Evolutionary conservation across 208 protist genomes (phyloP), one percentile per base, ranked within the genome.

Genomic region (Leishmania guyanensis): DNA sequence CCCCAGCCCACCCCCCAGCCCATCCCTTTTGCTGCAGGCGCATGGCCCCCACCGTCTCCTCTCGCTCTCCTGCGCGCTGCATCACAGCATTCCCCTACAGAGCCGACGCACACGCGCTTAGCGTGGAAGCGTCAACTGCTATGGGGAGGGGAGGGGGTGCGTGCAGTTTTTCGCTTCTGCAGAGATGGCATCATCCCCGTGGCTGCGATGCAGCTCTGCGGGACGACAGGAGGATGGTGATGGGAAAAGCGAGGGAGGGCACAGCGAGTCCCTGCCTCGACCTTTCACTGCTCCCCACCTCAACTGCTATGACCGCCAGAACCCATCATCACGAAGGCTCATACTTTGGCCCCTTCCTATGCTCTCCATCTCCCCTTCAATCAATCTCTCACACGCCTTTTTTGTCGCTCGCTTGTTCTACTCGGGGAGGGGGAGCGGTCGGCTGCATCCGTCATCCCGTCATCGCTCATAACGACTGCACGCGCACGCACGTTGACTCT

Each of bases 41-140:
- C 43, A 46, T 46, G 8, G 33, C 9, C 69, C 78, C 78, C 22
- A 77, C 54, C 74, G 26, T 69, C 58, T 75, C 3, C 68, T 74
- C 29, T 51, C 79, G 43, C 77, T 80, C 70, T 73, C 54, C 16
- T 83, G 66, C 29, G 12, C 66, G 64, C 58, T 20, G 26, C 60
- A 39, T 20, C 36, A n/a, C 51, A n/a, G 54, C 46, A 22, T 26
- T 75, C 48, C 54, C 50, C 78, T 81, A 46, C 43, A 46, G 43
- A 46, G 43, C 43, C 43, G 43, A 46, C 43, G 43, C 43, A 46
- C 43, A 46, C 43, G 43, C 43, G 43, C 43, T 46, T 46, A 46
- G 43, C 43, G 43, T 46, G 43, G 43, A 46, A 46, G 4, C 43
- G 43, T 46, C 43, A 46, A 46, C 43, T 46, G 43, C 43, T 6